These are phyloP conservation scores for Rhodomyrtus psidioides DNA, from an alignment of 441 rosid genomes.

Conservation along the genomic window DNA sequence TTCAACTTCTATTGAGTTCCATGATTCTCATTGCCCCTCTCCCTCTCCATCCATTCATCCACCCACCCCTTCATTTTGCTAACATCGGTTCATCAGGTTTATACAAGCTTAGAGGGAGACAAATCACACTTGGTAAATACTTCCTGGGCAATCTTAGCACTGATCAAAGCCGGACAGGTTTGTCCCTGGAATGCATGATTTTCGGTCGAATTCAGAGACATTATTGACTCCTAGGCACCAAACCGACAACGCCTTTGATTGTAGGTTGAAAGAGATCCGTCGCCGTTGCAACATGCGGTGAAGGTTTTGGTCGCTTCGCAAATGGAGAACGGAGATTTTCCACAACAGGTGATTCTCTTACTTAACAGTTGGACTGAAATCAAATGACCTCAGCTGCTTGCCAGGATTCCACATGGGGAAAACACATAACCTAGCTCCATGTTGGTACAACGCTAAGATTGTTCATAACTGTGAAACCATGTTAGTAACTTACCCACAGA, in stretches of 20 bases:
- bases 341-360: slow-evolving; percentile 5
- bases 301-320: background rate
- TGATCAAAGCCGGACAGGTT: slow-evolving; percentile 1
- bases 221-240: background rate
- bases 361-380: background rate
- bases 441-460: background rate
- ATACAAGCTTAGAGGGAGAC: background rate
- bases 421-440: background rate
- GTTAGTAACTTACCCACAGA: background rate
- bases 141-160: background rate
- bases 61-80: background rate
- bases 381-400: background rate
- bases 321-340: slow-evolving; percentile 8
- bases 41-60: background rate
- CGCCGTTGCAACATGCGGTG: background rate
- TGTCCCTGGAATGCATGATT: background rate
- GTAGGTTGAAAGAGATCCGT: slow-evolving; percentile 1
- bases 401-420: background rate
- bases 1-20: background rate
- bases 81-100: background rate
- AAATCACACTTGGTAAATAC: background rate
- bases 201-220: background rate
- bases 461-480: background rate
- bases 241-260: background rate
- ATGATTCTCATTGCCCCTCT: background rate